Conservation (phyloP, 495 filamentous ascomycete species). For the Tetracladium marchalianum region DNA sequence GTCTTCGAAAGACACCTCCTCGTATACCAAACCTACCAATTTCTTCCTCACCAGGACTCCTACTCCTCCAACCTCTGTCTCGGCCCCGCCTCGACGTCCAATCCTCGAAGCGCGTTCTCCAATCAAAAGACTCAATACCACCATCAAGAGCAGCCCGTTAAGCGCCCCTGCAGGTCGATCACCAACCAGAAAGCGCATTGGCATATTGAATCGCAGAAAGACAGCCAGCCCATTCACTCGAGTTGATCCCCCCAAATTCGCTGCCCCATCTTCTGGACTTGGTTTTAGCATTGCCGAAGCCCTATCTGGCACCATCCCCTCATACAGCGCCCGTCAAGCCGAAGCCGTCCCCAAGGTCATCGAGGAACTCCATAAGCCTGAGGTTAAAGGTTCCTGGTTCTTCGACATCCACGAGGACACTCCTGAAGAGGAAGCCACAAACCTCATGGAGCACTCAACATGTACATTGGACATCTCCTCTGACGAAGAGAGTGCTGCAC, state of each 20-base stretch:
- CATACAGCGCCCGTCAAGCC: slow-evolving; percentile 30
- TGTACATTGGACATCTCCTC: slow-evolving; percentile 76
- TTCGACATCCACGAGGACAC: slow-evolving; percentile 96
- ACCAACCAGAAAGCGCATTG: slow-evolving; percentile 48
- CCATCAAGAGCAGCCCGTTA: slow-evolving; percentile 31
- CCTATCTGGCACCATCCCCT: slow-evolving; percentile 56
- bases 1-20: slow-evolving; percentile 25
- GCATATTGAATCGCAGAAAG: slow-evolving; percentile 50
- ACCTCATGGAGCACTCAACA: slow-evolving; percentile 83
- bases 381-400: slow-evolving; percentile 62
- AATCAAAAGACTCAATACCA: slow-evolving; percentile 35
- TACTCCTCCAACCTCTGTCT: slow-evolving; percentile 14
- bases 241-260: slow-evolving; percentile 47
- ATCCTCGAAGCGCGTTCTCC: slow-evolving; percentile 19
- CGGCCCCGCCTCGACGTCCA: slow-evolving; percentile 23
- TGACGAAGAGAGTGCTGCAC: slow-evolving; percentile 49
- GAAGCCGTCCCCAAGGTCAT: not conserved
- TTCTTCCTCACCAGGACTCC: slow-evolving; percentile 23
- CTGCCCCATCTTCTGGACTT: slow-evolving; percentile 6
- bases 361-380: slow-evolving; percentile 24
- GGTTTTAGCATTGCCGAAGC: slow-evolving; percentile 71
- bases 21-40: slow-evolving; percentile 19
- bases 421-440: slow-evolving; percentile 76
- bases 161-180: slow-evolving; percentile 54
- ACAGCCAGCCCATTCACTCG: slow-evolving; percentile 42